A percentile compares a stretch with the other conserved stretches of the same genome.
Evolutionary conservation across 805 yeast genomes (phyloP).

Genomic region (Lachancea thermotolerans): DNA sequence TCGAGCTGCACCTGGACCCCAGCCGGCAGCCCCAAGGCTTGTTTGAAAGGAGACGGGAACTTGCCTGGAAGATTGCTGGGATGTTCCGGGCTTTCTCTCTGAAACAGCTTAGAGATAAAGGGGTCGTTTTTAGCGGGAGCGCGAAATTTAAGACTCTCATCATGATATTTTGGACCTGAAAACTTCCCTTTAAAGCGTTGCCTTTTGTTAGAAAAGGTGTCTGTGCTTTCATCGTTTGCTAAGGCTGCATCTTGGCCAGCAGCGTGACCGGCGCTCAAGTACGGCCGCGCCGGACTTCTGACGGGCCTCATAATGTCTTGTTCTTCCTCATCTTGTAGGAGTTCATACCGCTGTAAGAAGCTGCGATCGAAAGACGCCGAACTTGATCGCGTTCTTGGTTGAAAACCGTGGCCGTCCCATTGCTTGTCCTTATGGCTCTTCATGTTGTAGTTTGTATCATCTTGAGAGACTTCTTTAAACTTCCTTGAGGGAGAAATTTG

Average conservation of each 20-base stretch:
- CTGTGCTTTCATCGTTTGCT: conserved; percentile 13
- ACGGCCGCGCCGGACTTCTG: not conserved
- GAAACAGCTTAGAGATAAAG: conserved; percentile 20
- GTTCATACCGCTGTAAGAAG: conserved; percentile 23
- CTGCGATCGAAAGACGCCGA: conserved; percentile 21
- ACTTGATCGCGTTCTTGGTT: conserved; percentile 17
- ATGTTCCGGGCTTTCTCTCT: conserved; percentile 4
- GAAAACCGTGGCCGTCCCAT: conserved; percentile 2
- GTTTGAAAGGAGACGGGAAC: conserved; percentile 25
- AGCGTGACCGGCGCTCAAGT: not conserved
- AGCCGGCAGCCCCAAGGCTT: not conserved
- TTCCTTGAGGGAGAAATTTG: conserved; percentile 25
- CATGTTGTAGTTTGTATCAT: conserved; percentile 22
- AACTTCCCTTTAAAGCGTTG: not conserved
- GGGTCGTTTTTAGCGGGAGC: conserved; percentile 21
- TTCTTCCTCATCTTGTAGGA: conserved; percentile 16
- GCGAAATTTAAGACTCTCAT: conserved; percentile 11
- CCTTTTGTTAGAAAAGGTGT: conserved; percentile 20
- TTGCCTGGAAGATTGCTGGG: conserved; percentile 23
- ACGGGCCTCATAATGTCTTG: conserved; percentile 3
- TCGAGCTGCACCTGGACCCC: not conserved
- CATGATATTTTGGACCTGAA: not conserved
- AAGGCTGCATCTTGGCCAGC: not conserved
- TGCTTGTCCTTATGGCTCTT: conserved; percentile 2
- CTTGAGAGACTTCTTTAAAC: conserved; percentile 23